These are phyloP conservation scores for Diplodia mutila DNA, from an alignment of 2,329 filamentous ascomycete genomes.

Conservation along the genomic window DNA sequence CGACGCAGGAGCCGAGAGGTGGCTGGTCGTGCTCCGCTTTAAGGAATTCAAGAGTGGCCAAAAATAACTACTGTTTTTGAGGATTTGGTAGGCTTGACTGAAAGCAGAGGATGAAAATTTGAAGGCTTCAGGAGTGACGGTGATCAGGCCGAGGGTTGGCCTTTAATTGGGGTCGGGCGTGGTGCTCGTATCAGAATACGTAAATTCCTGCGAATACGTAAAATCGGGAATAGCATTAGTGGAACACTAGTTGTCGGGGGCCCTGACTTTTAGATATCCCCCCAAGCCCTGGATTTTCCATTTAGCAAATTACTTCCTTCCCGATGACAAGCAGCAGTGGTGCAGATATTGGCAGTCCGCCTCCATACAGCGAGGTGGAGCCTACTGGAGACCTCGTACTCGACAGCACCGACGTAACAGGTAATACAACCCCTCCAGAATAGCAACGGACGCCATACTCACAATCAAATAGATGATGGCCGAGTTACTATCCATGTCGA, in stretches of 20 bases:
- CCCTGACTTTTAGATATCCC: background rate
- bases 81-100: background rate
- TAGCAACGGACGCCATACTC: background rate
- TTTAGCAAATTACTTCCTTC: background rate
- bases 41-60: background rate
- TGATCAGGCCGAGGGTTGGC: background rate
- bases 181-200: slow-evolving; percentile 6
- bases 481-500: slow-evolving; percentile 35
- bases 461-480: slow-evolving; percentile 26
- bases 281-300: background rate
- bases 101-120: background rate
- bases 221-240: background rate
- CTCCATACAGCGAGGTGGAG: slow-evolving; percentile 7
- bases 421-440: background rate
- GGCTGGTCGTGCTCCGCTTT: background rate
- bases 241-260: background rate
- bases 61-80: background rate
- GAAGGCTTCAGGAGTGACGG: background rate
- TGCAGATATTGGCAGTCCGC: background rate
- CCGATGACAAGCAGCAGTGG: background rate
- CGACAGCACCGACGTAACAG: background rate
- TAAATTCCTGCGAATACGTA: slow-evolving; percentile 6
- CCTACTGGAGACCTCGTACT: background rate
- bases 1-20: background rate
- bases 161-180: background rate